A percentile compares a stretch with the other conserved stretches of the same genome.
Conservation (phyloP, 2,329 filamentous ascomycete species). For the Aspergillus caelatus region DNA sequence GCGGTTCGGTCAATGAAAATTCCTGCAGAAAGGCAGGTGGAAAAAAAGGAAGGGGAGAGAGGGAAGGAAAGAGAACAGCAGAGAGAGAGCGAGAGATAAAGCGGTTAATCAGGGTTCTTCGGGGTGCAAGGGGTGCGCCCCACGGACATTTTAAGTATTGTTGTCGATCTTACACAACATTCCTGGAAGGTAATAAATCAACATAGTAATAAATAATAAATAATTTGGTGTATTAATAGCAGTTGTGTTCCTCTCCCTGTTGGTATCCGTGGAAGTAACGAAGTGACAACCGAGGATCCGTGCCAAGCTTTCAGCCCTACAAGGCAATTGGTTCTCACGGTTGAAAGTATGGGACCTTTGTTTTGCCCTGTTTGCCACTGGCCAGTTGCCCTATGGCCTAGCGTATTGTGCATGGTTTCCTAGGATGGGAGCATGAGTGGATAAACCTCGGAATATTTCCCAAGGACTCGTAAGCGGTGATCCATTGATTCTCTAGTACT, state of each 20-base stretch:
- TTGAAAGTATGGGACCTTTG: no score
- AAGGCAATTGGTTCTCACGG: conserved; percentile 15
- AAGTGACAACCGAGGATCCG: conserved; percentile 13
- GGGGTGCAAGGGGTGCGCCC: background rate
- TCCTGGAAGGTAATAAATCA: background rate
- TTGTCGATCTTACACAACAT: background rate
- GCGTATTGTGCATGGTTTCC: background rate
- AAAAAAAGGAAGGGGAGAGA: background rate
- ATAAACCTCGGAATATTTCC: background rate
- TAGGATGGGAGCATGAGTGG: background rate
- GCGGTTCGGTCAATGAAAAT: background rate
- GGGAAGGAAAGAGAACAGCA: background rate
- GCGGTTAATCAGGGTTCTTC: background rate
- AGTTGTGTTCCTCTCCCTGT: background rate
- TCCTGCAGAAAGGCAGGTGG: background rate
- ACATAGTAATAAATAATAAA: no score
- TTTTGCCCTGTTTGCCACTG: no score
- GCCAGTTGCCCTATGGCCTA: background rate
- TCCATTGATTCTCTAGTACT: background rate
- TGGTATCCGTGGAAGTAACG: conserved; percentile 2
- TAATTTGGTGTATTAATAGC: no score
- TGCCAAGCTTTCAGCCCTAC: conserved; percentile 37
- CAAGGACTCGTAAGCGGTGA: background rate
- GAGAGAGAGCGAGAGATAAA: background rate
- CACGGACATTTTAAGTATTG: background rate